Evolutionary conservation across 1,139 yeast species (phyloP), one percentile per base, ranked within the genome.

Genomic region (Diutina catenulata): DNA sequence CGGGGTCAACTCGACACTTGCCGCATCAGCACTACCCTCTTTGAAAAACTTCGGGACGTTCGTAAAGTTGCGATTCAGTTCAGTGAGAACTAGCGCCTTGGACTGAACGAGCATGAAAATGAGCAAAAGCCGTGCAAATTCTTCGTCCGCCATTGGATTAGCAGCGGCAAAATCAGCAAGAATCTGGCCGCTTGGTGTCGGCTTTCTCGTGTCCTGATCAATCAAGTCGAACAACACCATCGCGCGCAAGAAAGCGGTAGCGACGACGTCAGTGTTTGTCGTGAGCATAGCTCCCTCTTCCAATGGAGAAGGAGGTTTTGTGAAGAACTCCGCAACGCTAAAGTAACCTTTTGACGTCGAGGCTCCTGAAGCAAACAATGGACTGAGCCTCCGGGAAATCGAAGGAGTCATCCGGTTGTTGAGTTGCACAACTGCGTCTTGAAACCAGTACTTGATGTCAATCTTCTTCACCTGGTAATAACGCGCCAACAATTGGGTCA

Each of bases 391-490:
- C n/a, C n/a, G n/a, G n/a, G n/a, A 67, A 4, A 64, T 49, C 1
- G 75, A 64, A 6, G 80, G 80, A 1, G 64, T 58, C 39, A 71
- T 49, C 45, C 81, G 64, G 45, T 75, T 76, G 33, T 69, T 68
- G 23, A 80, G 55, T 40, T 68, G 70, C 27, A 63, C 50, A 8
- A 56, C 48, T 10, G 64, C 67, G 11, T 70, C 70, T 33, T 72
- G 72, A 52, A 69, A 80, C 78, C 86, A 81, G 40, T 70, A 74
- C 22, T 63, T 61, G 26, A 76, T 70, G 33, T 63, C 59, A 22
- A 83, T 68, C 42, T 72, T 77, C 52, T 81, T 84, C 41, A 74
- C 80, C 53, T 88, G 96, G 55, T 79, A 87, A 56, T 84, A 91
- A 52, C 97, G 75, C 41, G 87, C 81, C 48, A 88, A 68, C 23